Percentiles rank a stretch among this genome's conserved stretches.
These are phyloP conservation scores for Lecanoromycetidae sp. DNA, from an alignment of 2,329 filamentous ascomycete species.

Conservation along the genomic window DNA sequence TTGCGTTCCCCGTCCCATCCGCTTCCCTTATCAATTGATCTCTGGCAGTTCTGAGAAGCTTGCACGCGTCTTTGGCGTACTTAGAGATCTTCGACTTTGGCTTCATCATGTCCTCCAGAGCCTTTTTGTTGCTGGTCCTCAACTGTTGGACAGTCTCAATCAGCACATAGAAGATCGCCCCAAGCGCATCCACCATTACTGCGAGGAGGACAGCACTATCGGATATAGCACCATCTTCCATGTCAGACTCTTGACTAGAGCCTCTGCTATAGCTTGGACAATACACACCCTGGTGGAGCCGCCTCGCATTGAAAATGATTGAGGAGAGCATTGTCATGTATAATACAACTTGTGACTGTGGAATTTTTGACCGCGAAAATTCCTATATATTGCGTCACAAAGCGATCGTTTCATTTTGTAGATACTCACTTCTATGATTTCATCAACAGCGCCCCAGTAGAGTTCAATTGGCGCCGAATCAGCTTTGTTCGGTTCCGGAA, in stretches of 20 bases:
- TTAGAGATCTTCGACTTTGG: not conserved
- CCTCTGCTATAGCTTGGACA: not conserved
- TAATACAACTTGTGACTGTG: not conserved
- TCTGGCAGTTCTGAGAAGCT: slow-evolving; percentile 4
- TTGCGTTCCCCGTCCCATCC: not conserved
- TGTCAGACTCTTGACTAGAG: not conserved
- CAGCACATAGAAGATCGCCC: slow-evolving; percentile 6
- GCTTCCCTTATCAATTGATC: slow-evolving; percentile 10
- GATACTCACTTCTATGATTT: not conserved
- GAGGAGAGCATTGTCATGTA: not conserved
- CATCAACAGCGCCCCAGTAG: slow-evolving; percentile 6
- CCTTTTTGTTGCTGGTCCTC: not conserved
- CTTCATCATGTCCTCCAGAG: not conserved
- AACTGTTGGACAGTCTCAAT: slow-evolving; percentile 1
- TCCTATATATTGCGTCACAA: not conserved
- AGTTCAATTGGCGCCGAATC: not conserved
- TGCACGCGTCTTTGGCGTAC: not conserved
- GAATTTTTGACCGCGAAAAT: not conserved
- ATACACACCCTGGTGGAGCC: slow-evolving; percentile 3
- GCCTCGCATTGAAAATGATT: not conserved
- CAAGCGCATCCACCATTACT: slow-evolving; percentile 8
- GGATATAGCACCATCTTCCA: not conserved
- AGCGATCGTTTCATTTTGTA: not conserved
- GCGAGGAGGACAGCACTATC: slow-evolving; percentile 7
- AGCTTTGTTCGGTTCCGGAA: not conserved